These are phyloP conservation scores for Globisporangium nagaii DNA, from an alignment of 352 stramenopile species.

Conservation along the genomic window DNA sequence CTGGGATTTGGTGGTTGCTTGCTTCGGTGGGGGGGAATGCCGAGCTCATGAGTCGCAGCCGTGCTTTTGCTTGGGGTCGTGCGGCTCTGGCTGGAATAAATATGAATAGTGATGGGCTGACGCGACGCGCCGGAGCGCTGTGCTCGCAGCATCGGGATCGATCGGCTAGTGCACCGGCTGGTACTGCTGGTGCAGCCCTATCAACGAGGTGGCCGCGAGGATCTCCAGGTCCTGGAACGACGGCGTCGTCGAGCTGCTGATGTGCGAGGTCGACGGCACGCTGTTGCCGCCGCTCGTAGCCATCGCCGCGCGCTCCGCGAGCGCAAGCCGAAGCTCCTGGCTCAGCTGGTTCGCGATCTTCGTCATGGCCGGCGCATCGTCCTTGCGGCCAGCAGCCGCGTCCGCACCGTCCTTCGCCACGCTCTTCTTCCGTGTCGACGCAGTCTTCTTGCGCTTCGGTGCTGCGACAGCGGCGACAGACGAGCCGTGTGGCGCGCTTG, in stretches of 20 bases:
- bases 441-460: constrained; percentile 38
- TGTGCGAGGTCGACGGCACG: constrained; percentile 5
- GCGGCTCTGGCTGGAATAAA: constrained; percentile 7
- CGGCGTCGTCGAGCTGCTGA: not conserved
- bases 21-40: not conserved
- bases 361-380: constrained; percentile 10
- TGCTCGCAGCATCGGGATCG: too few relatives aligned
- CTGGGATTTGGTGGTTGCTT: not conserved
- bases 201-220: constrained; percentile 63
- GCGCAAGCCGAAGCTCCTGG: constrained; percentile 27
- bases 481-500: not conserved
- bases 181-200: constrained; percentile 67
- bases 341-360: constrained; percentile 26
- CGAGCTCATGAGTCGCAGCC: too few relatives aligned
- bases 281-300: not conserved
- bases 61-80: not conserved
- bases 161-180: constrained; percentile 79
- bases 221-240: constrained; percentile 73
- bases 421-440: constrained; percentile 22
- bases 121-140: not conserved
- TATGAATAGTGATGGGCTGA: constrained; percentile 2
- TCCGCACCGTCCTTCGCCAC: constrained; percentile 24
- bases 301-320: constrained; percentile 9
- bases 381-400: not conserved
- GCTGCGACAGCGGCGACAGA: constrained; percentile 2